Base-by-base conservation (phyloP, 116 monocot genomes). In the Zostera marina region DNA sequence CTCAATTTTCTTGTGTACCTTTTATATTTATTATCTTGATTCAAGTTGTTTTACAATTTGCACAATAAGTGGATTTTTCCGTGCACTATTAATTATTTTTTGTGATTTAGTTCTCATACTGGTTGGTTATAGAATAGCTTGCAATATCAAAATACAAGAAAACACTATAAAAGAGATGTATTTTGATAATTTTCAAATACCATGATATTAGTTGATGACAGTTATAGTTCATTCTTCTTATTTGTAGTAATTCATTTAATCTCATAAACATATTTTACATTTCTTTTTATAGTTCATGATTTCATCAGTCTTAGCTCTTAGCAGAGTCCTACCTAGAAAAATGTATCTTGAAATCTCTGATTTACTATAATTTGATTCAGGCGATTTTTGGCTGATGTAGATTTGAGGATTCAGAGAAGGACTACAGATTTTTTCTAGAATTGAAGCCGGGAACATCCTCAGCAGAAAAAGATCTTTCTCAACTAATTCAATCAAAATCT, bases 381-480 rank as follows among this genome's bases (percentile, higher is more conserved):
- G 21, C 11, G 44, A 57, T 56, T 59, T 67, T 69, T 91, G 44
- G 42, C 25, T 73, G 41, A 68, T 85, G 64, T 66, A 96, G 96
- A 68, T 89, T 74, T 64, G 83, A 85, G 47, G 89, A 96, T 70
- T 89, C 96, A 57, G 83, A 85, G 68, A 76, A 61, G 56, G 72
- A 74, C 66, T 96, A 89, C 64, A 80, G 72, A 63, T 89, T 62
- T 49, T 76, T 74, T 70, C 61, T 96, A 53, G 83, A 89, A 60
- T 69, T 78, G 51, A 89, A 80, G 47, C 85, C 96, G 46, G 73
- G 77, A 26, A 68, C 64, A 58, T 42, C 84, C 71, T 76, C 68
- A 11, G 83, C 58, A 57, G 96, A 96, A 61, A 96, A 85, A 75
- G 96, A 96, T 47, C 62, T 89, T 61, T 82, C 96, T 59, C 85